phyloP scores from a whole-genome alignment of 192 early-diverging fungal species.

The Coemansia guatemalensis region DNA sequence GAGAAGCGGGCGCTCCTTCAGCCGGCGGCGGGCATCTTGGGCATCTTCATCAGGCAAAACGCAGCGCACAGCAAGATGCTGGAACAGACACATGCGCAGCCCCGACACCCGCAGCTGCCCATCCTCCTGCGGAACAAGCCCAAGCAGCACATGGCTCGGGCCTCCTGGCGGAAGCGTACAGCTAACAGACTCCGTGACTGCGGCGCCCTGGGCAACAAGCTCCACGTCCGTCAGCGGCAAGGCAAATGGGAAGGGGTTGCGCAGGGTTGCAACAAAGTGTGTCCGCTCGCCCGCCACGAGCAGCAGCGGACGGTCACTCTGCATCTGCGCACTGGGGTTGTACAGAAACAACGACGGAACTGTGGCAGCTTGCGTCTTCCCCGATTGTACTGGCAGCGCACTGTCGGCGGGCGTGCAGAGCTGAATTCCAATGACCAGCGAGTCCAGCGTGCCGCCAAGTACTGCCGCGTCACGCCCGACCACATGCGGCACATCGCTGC shows the following conservation, averaged over 20 bases:
- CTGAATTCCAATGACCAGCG: slow-evolving; percentile 41
- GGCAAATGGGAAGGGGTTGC: slow-evolving; percentile 49
- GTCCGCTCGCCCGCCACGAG: slow-evolving; percentile 29
- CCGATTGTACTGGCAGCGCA: slow-evolving; percentile 9
- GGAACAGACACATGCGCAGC: slow-evolving; percentile 27
- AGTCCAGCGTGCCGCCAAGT: slow-evolving; percentile 24
- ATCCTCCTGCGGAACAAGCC: slow-evolving; percentile 12
- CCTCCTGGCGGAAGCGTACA: slow-evolving; percentile 29
- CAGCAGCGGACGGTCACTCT: slow-evolving; percentile 23
- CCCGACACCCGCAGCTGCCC: slow-evolving; percentile 30
- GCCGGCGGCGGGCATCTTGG: slow-evolving; percentile 15
- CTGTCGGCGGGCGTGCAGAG: slow-evolving; percentile 20
- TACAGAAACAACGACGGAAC: slow-evolving; percentile 40
- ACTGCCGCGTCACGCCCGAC: slow-evolving; percentile 32
- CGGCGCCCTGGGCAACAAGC: slow-evolving; percentile 5
- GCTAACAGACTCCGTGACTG: neutral
- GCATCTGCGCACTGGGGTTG: slow-evolving; percentile 41
- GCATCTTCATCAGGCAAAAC: slow-evolving; percentile 25
- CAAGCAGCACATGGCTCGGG: slow-evolving; percentile 30
- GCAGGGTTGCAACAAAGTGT: slow-evolving; percentile 39
- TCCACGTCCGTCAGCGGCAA: slow-evolving; percentile 29
- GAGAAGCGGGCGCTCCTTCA: slow-evolving; percentile 18
- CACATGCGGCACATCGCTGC: neutral
- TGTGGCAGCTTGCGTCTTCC: neutral
- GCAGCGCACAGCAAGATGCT: slow-evolving; percentile 30